Percentiles rank a stretch among this genome's conserved stretches.
Conservation (phyloP, 2,329 filamentous ascomycete genomes). For the Rasamsonia emersonii region DNA sequence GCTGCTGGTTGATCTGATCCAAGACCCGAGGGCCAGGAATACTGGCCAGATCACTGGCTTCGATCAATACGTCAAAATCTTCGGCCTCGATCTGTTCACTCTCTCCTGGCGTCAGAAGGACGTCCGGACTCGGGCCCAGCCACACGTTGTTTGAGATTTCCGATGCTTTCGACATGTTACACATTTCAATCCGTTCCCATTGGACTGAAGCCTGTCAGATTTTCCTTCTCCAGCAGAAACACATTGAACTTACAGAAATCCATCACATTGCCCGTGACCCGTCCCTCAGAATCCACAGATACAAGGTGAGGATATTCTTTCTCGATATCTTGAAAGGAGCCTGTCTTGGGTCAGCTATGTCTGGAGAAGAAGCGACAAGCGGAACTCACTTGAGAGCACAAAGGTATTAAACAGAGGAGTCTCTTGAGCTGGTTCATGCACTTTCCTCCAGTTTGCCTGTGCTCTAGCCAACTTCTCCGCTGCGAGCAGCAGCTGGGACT, state of each 20-base stretch:
- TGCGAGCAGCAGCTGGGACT: conserved; percentile 56
- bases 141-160: conserved; percentile 87
- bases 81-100: conserved; percentile 41
- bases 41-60: conserved; percentile 76
- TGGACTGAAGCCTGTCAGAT: conserved; percentile 43
- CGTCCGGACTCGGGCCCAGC: conserved; percentile 77
- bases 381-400: conserved; percentile 50
- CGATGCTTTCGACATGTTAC: conserved; percentile 78
- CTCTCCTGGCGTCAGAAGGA: conserved; percentile 38
- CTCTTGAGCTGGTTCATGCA: conserved; percentile 48
- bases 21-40: conserved; percentile 63
- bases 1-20: conserved; percentile 51
- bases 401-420: conserved; percentile 77
- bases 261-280: conserved; percentile 65
- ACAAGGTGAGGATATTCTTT: conserved; percentile 60
- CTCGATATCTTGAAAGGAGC: conserved; percentile 64
- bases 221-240: too few species aligned
- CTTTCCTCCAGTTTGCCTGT: conserved; percentile 65
- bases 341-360: conserved; percentile 35
- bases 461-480: conserved; percentile 61
- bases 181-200: conserved; percentile 88
- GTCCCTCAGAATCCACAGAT: conserved; percentile 62
- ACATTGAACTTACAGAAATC: conserved; percentile 62
- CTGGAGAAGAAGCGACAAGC: conserved; percentile 12
- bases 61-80: conserved; percentile 73